Base-by-base conservation (phyloP, 2,329 filamentous ascomycete species). In the Fonsecaea erecta region DNA sequence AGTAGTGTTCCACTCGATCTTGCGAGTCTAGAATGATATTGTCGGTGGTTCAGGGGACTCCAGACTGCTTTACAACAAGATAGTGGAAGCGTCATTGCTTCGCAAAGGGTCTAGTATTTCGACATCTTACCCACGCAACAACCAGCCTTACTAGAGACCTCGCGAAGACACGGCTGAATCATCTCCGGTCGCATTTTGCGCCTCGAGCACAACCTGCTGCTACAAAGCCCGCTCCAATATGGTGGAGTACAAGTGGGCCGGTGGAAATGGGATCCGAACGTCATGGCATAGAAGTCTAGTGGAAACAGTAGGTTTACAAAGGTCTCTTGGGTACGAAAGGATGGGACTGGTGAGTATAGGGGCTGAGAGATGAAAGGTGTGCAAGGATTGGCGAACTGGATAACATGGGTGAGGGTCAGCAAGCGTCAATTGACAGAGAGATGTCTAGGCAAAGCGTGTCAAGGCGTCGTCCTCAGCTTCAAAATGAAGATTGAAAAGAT, bases 1-100 rank as follows among this genome's bases (percentile, higher is more conserved):
- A 97, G 93, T 79, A 97, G 91, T 81, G 93, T 98, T 71, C 95
- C 95, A 32, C 81, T 98, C 72, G 92, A 98, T 81, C 78, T 99
- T 60, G 58, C 66, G 18, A 68, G 67, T 51, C 55, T 73, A 51
- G 63, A 57, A 54, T 72, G 60, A 68, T n/a, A n/a, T 53, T 32
- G 24, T 53, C 51, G 26, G 30, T 32, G 7, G 1, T 11, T 3
- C 1, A 48, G 21, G 43, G 18, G 43, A 12, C 21, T 24, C 18
- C 14, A 18, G 18, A 24, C 43, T 24, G 11, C 18, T 43, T 9
- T 7, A 48, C 18, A 24, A 48, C n/a, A 48, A 18, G 43, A 24
- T 24, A 48, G 12, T 4, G 2, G 43, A 18, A 24, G 18, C 2
- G 8, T 24, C 21, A 24, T 3, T 9, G 2, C 43, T 24, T 24